phyloP scores from a whole-genome alignment of 129 eudicot genomes.

The sunflower (Helianthus annuus) region DNA sequence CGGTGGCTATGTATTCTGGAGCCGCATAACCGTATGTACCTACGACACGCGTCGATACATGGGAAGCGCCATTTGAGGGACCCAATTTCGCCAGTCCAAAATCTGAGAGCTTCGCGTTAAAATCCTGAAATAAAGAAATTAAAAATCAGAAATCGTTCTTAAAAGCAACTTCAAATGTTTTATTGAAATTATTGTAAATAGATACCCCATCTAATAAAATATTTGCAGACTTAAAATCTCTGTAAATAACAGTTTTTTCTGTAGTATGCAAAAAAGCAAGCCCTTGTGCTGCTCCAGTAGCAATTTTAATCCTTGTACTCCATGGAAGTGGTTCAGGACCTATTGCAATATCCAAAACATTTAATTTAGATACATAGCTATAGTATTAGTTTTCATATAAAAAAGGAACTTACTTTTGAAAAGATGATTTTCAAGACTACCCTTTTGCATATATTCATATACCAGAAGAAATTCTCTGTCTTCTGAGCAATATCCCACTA shows the following conservation, averaged over 20 bases:
- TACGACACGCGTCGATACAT: slow-evolving; percentile 70
- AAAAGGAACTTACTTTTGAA: slow-evolving; percentile 52
- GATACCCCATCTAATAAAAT: slow-evolving; percentile 65
- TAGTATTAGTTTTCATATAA: not conserved
- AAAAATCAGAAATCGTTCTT: not conserved
- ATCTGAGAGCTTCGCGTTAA: slow-evolving; percentile 77
- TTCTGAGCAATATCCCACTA: slow-evolving; percentile 76
- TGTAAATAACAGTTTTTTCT: slow-evolving; percentile 66
- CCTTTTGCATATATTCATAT: slow-evolving; percentile 69
- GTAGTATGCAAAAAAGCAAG: slow-evolving; percentile 63
- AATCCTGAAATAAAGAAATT: slow-evolving; percentile 37
- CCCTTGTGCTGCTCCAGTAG: slow-evolving; percentile 69
- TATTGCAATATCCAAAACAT: slow-evolving; percentile 28
- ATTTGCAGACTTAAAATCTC: slow-evolving; percentile 79
- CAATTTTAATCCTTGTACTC: slow-evolving; percentile 55
- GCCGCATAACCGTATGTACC: slow-evolving; percentile 95
- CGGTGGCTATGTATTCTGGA: slow-evolving; percentile 87
- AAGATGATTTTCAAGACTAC: slow-evolving; percentile 71
- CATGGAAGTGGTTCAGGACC: slow-evolving; percentile 65
- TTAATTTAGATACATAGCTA: not conserved
- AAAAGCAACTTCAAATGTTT: not conserved
- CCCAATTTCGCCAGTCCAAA: slow-evolving; percentile 86
- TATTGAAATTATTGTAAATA: not conserved
- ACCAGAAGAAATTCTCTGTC: slow-evolving; percentile 65
- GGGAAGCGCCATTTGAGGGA: slow-evolving; percentile 68